Base-by-base conservation (phyloP, 345 rosid genomes). In the Hibiscus tridactylites region DNA sequence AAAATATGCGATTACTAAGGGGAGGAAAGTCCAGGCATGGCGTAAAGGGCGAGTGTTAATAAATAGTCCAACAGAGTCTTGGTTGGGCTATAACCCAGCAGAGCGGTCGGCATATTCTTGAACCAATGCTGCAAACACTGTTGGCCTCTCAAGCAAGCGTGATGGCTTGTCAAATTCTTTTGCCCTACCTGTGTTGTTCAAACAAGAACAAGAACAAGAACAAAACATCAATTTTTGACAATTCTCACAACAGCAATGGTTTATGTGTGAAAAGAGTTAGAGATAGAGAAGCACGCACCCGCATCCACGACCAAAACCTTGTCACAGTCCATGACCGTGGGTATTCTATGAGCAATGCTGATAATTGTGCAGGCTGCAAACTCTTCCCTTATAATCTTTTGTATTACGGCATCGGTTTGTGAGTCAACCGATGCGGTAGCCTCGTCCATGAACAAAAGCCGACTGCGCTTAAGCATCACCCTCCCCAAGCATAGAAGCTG, bases 371-470 rank as follows among this genome's bases (percentile, higher is more conserved):
- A 88, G 0, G 89, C 75, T 6, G 79, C 91, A 58, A 94, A 94
- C 61, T 90, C 96, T 82, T 94, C 93, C 19, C 98, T 78, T n/a
- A 94, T 91, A 75, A 94, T 91, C 86, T 79, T 88, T 73, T 93
- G 97, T 70, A 93, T 88, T 68, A 84, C 89, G 0, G 95, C 90
- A 26, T 91, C 97, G 0, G 98, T 94, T 70, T 90, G 92, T 0
- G 98, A 94, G 81, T 94, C 98, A 46, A 94, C 92, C 0, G 97
- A 94, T 66, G 98, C 97, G 0, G 98, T 94, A 3, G 98, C 97
- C 80, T 94, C 98, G 71, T 94, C 97, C 86, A 94, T 83, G 73
- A 94, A 91, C 81, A 91, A 53, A 53, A 91, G 88, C 13, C 88
- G 81, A 80, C 96, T 88, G 49, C 74, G 91, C 78, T 91, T 94